These are phyloP conservation scores for Nigrospora sphaerica DNA, from an alignment of 2,329 filamentous ascomycete species.

Conservation along the genomic window DNA sequence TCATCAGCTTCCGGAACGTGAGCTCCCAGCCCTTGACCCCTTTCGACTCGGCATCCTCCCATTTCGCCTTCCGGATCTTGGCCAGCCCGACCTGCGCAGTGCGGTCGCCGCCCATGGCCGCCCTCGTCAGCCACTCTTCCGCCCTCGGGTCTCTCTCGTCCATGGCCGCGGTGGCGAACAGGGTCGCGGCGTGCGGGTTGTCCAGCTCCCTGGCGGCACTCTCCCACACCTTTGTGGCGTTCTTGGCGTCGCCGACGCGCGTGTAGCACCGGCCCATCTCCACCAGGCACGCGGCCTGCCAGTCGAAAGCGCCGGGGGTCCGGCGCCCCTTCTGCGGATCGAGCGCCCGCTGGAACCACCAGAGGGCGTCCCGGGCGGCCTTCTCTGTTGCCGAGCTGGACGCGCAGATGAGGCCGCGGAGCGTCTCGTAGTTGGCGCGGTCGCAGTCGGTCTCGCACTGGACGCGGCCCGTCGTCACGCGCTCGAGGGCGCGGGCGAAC, in stretches of 20 bases:
- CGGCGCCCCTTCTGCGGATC: constrained; percentile 4
- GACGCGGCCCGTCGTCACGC: constrained; percentile 10
- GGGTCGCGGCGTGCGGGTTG: constrained; percentile 14
- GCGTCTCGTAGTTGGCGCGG: constrained; percentile 26
- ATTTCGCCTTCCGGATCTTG: constrained; percentile 7
- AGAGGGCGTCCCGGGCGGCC: constrained; percentile 17
- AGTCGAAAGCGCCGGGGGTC: constrained; percentile 20
- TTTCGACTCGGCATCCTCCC: constrained; percentile 2
- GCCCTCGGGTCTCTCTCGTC: constrained; percentile 14
- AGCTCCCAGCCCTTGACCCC: constrained; percentile 8
- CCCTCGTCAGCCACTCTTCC: constrained; percentile 18
- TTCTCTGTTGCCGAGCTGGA: constrained; percentile 3
- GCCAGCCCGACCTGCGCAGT: constrained; percentile 20
- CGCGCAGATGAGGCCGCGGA: constrained; percentile 22
- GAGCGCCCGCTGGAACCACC: constrained; percentile 19
- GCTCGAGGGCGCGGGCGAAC: constrained; percentile 10
- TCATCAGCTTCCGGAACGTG: constrained; percentile 10
- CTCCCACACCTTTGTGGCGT: constrained; percentile 13
- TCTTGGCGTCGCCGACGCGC: constrained; percentile 9
- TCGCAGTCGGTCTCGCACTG: neutral
- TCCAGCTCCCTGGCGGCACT: constrained; percentile 23
- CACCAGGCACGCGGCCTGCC: constrained; percentile 23
- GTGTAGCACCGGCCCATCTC: constrained; percentile 19
- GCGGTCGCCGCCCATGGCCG: constrained; percentile 19
- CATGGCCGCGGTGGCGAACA: constrained; percentile 18